These are phyloP conservation scores for Graphilbum fragrans DNA, from an alignment of 2,329 filamentous ascomycete species.

Conservation along the genomic window DNA sequence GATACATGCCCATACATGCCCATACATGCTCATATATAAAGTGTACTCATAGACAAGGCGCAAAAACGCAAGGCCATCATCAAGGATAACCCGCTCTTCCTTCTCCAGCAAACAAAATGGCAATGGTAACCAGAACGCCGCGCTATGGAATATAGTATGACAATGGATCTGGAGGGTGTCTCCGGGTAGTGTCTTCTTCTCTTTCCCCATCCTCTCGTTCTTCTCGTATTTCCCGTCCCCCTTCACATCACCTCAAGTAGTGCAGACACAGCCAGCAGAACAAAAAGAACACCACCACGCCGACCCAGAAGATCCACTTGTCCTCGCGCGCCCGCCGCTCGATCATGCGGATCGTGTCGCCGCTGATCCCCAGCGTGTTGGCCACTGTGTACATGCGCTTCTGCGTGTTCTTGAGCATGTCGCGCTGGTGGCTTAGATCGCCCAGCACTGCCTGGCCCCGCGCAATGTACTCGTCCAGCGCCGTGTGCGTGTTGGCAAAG, in stretches of 20 bases:
- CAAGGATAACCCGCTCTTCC: too few species aligned
- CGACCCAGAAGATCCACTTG: constrained; percentile 93
- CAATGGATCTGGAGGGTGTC: background rate
- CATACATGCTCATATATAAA: too few species aligned
- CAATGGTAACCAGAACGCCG: constrained; percentile 44
- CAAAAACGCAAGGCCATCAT: too few species aligned
- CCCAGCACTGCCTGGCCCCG: constrained; percentile 81
- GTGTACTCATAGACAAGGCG: too few species aligned
- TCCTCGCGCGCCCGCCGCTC: constrained; percentile 85
- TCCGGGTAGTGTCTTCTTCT: background rate
- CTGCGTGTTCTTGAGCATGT: constrained; percentile 93
- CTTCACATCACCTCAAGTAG: constrained; percentile 51
- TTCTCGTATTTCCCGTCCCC: too few species aligned
- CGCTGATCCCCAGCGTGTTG: constrained; percentile 85
- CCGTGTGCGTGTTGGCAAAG: constrained; percentile 66
- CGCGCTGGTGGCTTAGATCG: constrained; percentile 78
- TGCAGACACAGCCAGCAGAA: constrained; percentile 91
- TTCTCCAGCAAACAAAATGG: constrained; percentile 67
- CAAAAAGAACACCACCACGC: constrained; percentile 72
- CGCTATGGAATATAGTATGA: constrained; percentile 4
- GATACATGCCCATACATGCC: too few species aligned
- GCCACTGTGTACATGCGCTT: constrained; percentile 82
- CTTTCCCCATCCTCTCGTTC: background rate
- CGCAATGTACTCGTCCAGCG: constrained; percentile 89
- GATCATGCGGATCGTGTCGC: constrained; percentile 95